phyloP scores from a whole-genome alignment of 1,139 yeast genomes.

The Lodderomyces theae region DNA sequence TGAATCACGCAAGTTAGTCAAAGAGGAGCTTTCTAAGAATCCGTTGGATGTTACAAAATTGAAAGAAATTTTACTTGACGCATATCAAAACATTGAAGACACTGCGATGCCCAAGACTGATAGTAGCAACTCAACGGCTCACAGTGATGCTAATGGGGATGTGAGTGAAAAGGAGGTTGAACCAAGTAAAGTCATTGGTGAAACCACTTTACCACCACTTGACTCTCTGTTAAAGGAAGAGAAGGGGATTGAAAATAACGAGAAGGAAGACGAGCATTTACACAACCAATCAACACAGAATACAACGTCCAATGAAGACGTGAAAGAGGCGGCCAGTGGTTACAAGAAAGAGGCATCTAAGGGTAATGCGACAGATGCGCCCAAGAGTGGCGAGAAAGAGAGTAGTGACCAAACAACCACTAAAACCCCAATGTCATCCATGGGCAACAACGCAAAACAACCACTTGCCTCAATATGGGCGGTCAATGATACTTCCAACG shows the following conservation, averaged over 20 bases:
- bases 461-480: not conserved
- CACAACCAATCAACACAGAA: not conserved
- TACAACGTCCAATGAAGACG: not conserved
- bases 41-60: not conserved
- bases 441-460: not conserved
- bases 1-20: not conserved
- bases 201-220: not conserved
- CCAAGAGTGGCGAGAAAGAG: too few relatives aligned
- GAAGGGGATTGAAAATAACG: not conserved
- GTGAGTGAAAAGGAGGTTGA: not conserved
- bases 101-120: too few relatives aligned
- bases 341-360: too few relatives aligned
- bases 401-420: too few relatives aligned
- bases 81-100: not conserved
- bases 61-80: not conserved
- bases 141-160: too few relatives aligned
- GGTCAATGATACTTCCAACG: not conserved
- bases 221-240: not conserved
- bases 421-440: too few relatives aligned
- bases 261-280: not conserved
- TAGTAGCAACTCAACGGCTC: too few relatives aligned
- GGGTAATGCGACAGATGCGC: too few relatives aligned
- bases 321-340: too few relatives aligned
- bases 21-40: not conserved
- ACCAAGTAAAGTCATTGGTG: not conserved